Percentiles rank a stretch among this genome's conserved stretches.
Conservation (phyloP, 2,329 filamentous ascomycete species). For the Pestalotiopsis sp. region DNA sequence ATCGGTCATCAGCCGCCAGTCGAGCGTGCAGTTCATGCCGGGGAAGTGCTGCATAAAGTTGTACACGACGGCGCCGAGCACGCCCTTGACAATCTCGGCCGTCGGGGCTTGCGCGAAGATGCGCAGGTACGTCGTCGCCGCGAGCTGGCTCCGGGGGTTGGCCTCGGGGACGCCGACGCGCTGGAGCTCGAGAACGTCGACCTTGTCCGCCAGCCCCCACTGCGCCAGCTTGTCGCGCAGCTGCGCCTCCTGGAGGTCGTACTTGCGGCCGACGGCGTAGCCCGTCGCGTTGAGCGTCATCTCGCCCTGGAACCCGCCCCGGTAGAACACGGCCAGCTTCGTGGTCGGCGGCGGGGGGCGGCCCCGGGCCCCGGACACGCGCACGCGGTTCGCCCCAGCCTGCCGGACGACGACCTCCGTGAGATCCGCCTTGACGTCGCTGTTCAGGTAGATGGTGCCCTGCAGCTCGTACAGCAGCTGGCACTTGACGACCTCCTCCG, state of each 20-base stretch:
- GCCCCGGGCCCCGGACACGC: constrained; percentile 43
- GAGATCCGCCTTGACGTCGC: constrained; percentile 47
- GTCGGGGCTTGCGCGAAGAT: constrained; percentile 43
- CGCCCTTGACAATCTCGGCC: constrained; percentile 26
- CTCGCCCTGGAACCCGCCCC: constrained; percentile 50
- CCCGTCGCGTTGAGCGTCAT: constrained; percentile 47
- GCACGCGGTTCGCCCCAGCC: constrained; percentile 38
- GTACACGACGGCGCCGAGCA: constrained; percentile 33
- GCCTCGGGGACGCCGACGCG: constrained; percentile 39
- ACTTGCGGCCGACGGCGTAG: constrained; percentile 51
- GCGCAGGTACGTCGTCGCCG: constrained; percentile 47
- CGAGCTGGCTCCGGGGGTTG: constrained; percentile 42
- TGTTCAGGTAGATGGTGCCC: constrained; percentile 49
- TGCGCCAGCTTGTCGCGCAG: constrained; percentile 44
- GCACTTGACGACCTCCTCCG: constrained; percentile 38
- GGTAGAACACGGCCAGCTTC: constrained; percentile 54
- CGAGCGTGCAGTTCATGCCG: constrained; percentile 45
- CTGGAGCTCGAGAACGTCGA: constrained; percentile 58
- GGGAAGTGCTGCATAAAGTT: constrained; percentile 47
- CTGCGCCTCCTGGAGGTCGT: constrained; percentile 50
- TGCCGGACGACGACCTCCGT: constrained; percentile 37
- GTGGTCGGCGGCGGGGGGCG: constrained; percentile 50
- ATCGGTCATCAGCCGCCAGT: constrained; percentile 38
- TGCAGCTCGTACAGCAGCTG: constrained; percentile 55
- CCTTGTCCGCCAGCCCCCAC: constrained; percentile 35